Evolutionary conservation across 768 basidiomycete species (phyloP).

Genomic region (Amanita thiersii): DNA sequence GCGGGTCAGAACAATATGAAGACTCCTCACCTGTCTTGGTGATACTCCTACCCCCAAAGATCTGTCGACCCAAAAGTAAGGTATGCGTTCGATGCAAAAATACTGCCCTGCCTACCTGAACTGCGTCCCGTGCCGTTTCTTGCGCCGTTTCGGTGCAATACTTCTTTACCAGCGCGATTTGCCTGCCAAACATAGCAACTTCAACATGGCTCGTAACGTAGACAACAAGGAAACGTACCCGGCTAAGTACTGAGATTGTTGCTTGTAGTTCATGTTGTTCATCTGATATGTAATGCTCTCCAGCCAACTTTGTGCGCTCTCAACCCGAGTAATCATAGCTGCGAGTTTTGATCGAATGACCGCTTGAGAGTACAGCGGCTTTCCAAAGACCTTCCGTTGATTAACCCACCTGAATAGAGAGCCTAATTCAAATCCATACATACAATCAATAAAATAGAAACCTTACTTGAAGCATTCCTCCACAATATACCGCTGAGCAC

Average conservation of each 20-base stretch:
- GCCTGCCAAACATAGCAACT: constrained; percentile 24
- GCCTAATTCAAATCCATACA: constrained; percentile 21
- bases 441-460: too few species aligned
- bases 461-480: constrained; percentile 66
- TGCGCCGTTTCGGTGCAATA: constrained; percentile 69
- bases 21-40: constrained; percentile 64
- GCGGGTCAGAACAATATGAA: too few species aligned
- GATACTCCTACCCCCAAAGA: constrained; percentile 83
- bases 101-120: constrained; percentile 22
- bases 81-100: background rate
- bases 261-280: constrained; percentile 76
- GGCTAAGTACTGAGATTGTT: constrained; percentile 66
- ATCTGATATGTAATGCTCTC: constrained; percentile 86
- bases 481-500: constrained; percentile 51
- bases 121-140: constrained; percentile 73
- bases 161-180: constrained; percentile 77
- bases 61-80: constrained; percentile 34
- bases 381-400: constrained; percentile 71
- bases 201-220: background rate
- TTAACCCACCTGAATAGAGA: constrained; percentile 66
- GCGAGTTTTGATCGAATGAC: constrained; percentile 76
- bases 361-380: constrained; percentile 56
- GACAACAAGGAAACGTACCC: constrained; percentile 42
- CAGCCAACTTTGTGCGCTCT: constrained; percentile 79
- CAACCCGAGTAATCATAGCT: constrained; percentile 71